Conservation (phyloP, 345 rosid species). For the Draba incana region DNA sequence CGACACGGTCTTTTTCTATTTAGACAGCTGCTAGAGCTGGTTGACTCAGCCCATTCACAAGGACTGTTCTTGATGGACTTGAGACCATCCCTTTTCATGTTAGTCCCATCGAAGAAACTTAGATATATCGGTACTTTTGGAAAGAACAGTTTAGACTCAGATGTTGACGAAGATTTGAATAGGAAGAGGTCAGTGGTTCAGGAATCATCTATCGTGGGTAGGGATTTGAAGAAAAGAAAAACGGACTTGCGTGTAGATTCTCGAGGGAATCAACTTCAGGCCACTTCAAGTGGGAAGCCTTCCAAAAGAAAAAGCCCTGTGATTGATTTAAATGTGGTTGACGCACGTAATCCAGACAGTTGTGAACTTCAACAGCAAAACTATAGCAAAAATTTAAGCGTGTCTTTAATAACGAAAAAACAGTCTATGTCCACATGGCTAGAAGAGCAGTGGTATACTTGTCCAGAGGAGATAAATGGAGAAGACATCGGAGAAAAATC, state of each 20-base stretch:
- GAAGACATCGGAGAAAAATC: conserved; percentile 51
- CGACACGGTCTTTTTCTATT: conserved; percentile 51
- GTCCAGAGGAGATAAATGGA: conserved; percentile 62
- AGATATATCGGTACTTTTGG: conserved; percentile 56
- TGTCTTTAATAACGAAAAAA: conserved; percentile 36
- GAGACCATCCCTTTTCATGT: conserved; percentile 54
- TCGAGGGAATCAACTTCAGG: conserved; percentile 36
- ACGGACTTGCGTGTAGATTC: conserved; percentile 32
- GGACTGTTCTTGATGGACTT: conserved; percentile 60
- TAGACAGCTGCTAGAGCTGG: conserved; percentile 70
- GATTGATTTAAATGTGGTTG: conserved; percentile 34
- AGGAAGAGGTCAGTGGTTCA: conserved; percentile 51
- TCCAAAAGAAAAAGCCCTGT: conserved; percentile 38
- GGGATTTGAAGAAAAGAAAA: conserved; percentile 53
- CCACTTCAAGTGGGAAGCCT: conserved; percentile 37
- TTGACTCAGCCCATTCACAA: conserved; percentile 67
- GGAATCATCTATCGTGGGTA: conserved; percentile 25
- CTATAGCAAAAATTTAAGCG: conserved; percentile 30
- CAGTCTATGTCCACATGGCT: conserved; percentile 45
- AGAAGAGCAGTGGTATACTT: conserved; percentile 68
- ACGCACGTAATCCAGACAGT: conserved; percentile 41
- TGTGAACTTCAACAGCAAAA: conserved; percentile 41
- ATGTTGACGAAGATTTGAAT: conserved; percentile 40
- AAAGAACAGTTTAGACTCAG: conserved; percentile 40
- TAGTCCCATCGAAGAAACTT: conserved; percentile 53